Conservation (phyloP, 345 rosid genomes). For the Linum lewisii region DNA sequence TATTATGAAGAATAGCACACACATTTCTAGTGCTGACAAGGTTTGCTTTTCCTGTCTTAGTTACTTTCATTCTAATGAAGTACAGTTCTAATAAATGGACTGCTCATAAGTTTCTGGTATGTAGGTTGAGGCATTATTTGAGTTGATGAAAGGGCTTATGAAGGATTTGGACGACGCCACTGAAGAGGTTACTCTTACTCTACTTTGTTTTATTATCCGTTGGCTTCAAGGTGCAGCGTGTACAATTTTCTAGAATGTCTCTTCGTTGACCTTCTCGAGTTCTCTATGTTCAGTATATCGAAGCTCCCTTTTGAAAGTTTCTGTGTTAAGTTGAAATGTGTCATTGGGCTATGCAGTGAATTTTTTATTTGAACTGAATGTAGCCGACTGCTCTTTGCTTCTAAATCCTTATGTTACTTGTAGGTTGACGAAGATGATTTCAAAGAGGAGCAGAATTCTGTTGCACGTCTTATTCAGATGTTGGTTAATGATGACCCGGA, state of each 20-base stretch:
- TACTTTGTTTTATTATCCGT: background rate
- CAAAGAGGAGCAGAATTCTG: conserved; percentile 95
- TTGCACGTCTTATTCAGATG: conserved; percentile 93
- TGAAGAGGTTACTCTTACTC: conserved; percentile 49
- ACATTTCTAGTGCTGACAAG: conserved; percentile 68
- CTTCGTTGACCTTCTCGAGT: background rate
- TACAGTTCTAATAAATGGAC: conserved; percentile 10
- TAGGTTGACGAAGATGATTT: conserved; percentile 95
- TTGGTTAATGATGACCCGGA: conserved; percentile 73
- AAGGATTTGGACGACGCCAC: conserved; percentile 69
- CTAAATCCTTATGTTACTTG: conserved; percentile 5
- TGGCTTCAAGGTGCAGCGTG: conserved; percentile 8
- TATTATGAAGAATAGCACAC: conserved; percentile 85
- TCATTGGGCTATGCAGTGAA: too few species aligned
- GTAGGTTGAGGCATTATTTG: conserved; percentile 90
- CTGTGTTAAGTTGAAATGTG: background rate
- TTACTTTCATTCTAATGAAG: conserved; percentile 11
- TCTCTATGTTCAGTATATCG: background rate
- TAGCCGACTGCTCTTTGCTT: background rate
- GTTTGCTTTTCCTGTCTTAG: conserved; percentile 28
- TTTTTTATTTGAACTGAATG: background rate
- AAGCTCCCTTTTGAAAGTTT: background rate
- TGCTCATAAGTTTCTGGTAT: conserved; percentile 12
- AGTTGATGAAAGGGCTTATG: conserved; percentile 83
- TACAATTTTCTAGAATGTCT: background rate